Evolutionary conservation across 1,284 basidiomycete species (phyloP).

Genomic region (Thecaphora thlaspeos): DNA sequence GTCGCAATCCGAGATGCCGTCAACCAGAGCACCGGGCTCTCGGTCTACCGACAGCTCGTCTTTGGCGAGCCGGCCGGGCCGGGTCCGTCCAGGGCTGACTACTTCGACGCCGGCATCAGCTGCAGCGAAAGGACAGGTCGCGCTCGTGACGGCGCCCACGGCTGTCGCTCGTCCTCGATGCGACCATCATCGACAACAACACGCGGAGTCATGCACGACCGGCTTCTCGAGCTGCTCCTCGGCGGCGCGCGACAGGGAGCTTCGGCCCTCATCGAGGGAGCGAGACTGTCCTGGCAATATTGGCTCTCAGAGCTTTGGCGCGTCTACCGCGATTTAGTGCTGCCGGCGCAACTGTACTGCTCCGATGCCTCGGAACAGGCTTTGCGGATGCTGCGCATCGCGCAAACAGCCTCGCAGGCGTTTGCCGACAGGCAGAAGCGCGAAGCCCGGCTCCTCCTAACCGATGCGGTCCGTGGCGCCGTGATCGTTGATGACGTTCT

Average conservation of each 20-base stretch:
- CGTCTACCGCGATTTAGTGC: not conserved
- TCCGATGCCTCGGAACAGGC: not conserved
- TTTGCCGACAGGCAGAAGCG: not conserved
- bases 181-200: too few species aligned
- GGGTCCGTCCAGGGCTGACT: too few species aligned
- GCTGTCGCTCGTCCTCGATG: too few species aligned
- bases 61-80: too few species aligned
- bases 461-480: not conserved
- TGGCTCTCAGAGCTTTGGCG: not conserved
- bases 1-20: not conserved
- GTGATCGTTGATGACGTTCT: not conserved
- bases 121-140: too few species aligned
- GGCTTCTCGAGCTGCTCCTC: not conserved
- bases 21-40: not conserved
- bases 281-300: not conserved
- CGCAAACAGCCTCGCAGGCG: not conserved
- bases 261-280: not conserved
- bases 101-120: too few species aligned
- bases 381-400: not conserved
- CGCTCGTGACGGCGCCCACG: too few species aligned
- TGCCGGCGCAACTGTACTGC: not conserved
- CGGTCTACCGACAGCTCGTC: not conserved
- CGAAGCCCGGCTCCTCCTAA: not conserved
- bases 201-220: too few species aligned
- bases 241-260: not conserved